Evolutionary conservation across 2,329 filamentous ascomycete species (phyloP).

Genomic region (Exophiala mesophila): DNA sequence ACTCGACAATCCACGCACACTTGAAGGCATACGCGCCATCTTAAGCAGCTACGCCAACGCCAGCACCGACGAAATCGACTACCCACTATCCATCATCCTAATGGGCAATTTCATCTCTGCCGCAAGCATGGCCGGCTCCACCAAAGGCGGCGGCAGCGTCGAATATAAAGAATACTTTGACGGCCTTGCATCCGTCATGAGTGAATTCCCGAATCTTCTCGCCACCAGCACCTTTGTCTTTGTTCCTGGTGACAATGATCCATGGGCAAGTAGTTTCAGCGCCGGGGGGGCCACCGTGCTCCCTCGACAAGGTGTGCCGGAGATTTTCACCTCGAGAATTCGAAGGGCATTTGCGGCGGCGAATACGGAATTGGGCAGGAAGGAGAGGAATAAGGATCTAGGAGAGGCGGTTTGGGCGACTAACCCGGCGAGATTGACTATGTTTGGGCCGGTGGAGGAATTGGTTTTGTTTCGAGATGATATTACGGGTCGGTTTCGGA

Average conservation of each 20-base stretch:
- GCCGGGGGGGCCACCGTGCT: slow-evolving; percentile 44
- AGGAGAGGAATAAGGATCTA: slow-evolving; percentile 47
- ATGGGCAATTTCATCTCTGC: slow-evolving; percentile 74
- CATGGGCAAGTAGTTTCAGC: slow-evolving; percentile 83
- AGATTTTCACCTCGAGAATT: slow-evolving; percentile 84
- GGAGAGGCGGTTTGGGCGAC: slow-evolving; percentile 82
- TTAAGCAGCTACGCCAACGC: slow-evolving; percentile 68
- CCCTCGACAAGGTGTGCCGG: slow-evolving; percentile 60
- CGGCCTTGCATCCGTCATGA: slow-evolving; percentile 71
- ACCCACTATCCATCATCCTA: slow-evolving; percentile 74
- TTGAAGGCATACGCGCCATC: slow-evolving; percentile 76
- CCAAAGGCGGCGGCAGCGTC: slow-evolving; percentile 72
- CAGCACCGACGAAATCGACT: slow-evolving; percentile 45
- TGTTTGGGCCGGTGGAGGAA: slow-evolving; percentile 86
- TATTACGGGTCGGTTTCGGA: slow-evolving; percentile 69
- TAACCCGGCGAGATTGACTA: slow-evolving; percentile 74
- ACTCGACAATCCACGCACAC: slow-evolving; percentile 74
- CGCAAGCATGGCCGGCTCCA: slow-evolving; percentile 54
- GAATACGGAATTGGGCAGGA: slow-evolving; percentile 61
- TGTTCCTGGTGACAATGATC: slow-evolving; percentile 93
- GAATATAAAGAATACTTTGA: slow-evolving; percentile 98
- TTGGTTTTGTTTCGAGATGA: slow-evolving; percentile 85
- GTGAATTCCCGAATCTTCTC: slow-evolving; percentile 77
- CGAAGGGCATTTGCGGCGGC: slow-evolving; percentile 73
- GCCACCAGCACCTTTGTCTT: slow-evolving; percentile 81